Conservation (phyloP, 192 early-diverging fungal genomes). For the Coemansia sp. region DNA sequence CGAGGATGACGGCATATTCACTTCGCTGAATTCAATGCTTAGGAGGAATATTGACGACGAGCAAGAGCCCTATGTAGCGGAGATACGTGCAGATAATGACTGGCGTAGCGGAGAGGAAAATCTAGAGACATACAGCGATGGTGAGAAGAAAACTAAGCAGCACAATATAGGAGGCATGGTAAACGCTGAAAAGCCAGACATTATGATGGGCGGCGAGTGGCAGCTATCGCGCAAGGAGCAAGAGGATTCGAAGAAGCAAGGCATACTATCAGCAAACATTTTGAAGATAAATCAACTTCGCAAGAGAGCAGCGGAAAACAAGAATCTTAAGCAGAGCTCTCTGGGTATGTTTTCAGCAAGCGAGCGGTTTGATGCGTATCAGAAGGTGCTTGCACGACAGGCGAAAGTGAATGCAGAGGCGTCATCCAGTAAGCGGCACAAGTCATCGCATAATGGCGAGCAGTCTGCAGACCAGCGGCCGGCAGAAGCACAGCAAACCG, state of each 20-base stretch:
- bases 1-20: constrained; percentile 5
- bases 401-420: constrained; percentile 5
- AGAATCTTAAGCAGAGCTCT: background rate
- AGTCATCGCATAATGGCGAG: background rate
- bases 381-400: constrained; percentile 16
- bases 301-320: background rate
- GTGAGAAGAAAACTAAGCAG: background rate
- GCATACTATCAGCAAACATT: constrained; percentile 12
- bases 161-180: background rate
- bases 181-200: no score
- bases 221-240: constrained; percentile 21
- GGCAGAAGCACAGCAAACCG: background rate
- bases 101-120: constrained; percentile 12
- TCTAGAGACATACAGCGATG: background rate
- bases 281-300: background rate
- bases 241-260: constrained; percentile 51
- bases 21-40: constrained; percentile 3
- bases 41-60: background rate
- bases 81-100: constrained; percentile 18
- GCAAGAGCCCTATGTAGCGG: constrained; percentile 2
- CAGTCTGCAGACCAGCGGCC: background rate
- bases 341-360: constrained; percentile 19
- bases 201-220: background rate
- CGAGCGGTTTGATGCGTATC: constrained; percentile 33
- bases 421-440: constrained; percentile 18